phyloP scores from a whole-genome alignment of 768 basidiomycete genomes.

The Phaffia australis region DNA sequence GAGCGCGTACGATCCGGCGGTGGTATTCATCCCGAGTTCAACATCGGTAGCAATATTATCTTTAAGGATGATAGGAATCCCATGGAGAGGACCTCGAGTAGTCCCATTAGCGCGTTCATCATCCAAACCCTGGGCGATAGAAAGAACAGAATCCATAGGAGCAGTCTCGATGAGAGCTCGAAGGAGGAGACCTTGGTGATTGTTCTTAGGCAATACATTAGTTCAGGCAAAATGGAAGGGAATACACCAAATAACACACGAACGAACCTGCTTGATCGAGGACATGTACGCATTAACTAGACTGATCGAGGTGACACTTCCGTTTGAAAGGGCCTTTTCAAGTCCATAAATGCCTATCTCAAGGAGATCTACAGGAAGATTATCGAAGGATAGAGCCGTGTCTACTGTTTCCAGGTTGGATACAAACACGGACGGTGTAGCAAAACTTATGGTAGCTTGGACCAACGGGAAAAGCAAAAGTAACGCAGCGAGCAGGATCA shows the following conservation, averaged over 20 bases:
- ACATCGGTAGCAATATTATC: constrained; percentile 34
- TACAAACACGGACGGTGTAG: too few relatives aligned
- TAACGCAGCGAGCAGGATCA: too few relatives aligned
- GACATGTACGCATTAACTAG: constrained; percentile 29
- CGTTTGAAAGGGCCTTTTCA: constrained; percentile 26
- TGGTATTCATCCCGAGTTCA: constrained; percentile 32
- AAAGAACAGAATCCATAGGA: constrained; percentile 28
- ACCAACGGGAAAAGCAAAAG: too few relatives aligned
- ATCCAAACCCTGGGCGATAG: constrained; percentile 30
- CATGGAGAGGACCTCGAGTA: constrained; percentile 28
- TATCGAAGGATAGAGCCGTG: too few relatives aligned
- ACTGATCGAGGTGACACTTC: constrained; percentile 28
- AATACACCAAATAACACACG: background rate
- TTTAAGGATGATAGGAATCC: constrained; percentile 34
- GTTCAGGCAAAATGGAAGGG: background rate
- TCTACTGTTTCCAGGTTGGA: too few relatives aligned
- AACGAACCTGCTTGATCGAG: background rate
- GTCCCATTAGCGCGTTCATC: constrained; percentile 27
- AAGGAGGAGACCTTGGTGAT: constrained; percentile 29
- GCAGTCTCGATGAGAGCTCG: constrained; percentile 33
- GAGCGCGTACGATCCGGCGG: constrained; percentile 30
- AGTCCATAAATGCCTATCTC: constrained; percentile 29
- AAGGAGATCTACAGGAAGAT: constrained; percentile 26
- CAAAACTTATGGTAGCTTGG: too few relatives aligned
- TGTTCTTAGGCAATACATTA: constrained; percentile 27